Percentiles rank a stretch among this genome's conserved stretches.
phyloP scores from a whole-genome alignment of 2,329 filamentous ascomycete species.

The Sarocladium oryzae region DNA sequence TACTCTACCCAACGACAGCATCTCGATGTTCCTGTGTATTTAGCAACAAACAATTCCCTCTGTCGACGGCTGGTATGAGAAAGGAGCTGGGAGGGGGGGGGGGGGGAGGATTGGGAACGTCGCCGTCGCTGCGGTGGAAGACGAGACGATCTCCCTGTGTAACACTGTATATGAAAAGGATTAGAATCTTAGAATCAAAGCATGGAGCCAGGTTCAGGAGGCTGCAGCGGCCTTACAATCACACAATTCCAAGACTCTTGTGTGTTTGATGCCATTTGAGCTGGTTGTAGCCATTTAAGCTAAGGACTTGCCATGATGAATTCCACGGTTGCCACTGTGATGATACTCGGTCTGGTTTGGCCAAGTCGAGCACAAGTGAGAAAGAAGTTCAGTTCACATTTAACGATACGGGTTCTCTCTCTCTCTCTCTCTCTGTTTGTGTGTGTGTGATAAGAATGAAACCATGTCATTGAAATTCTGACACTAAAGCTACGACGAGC shows the following conservation, averaged over 20 bases:
- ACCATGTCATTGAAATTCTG: too few relatives aligned
- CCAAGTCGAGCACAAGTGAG: too few relatives aligned
- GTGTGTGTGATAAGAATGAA: too few relatives aligned
- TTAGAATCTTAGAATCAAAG: constrained; percentile 1
- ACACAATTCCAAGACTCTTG: not conserved
- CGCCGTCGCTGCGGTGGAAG: not conserved
- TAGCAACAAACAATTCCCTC: constrained; percentile 5
- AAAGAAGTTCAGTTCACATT: too few relatives aligned
- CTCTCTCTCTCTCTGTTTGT: too few relatives aligned
- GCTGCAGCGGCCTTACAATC: not conserved
- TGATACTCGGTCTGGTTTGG: too few relatives aligned
- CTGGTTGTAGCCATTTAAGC: not conserved
- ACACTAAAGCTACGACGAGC: too few relatives aligned
- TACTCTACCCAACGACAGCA: constrained; percentile 8
- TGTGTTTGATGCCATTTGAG: too few relatives aligned
- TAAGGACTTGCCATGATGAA: too few relatives aligned
- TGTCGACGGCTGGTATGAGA: not conserved
- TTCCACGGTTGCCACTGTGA: too few relatives aligned
- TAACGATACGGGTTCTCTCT: too few relatives aligned
- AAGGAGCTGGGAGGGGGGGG: not conserved
- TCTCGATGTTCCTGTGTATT: constrained; percentile 5
- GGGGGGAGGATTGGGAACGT: not conserved
- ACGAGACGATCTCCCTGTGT: constrained; percentile 1
- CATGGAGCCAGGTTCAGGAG: not conserved
- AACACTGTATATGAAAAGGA: constrained; percentile 8